A percentile compares a stretch with the other conserved stretches of the same genome.
Evolutionary conservation across 768 basidiomycete species (phyloP).

Genomic region (Hygrophoropsis aurantiaca): DNA sequence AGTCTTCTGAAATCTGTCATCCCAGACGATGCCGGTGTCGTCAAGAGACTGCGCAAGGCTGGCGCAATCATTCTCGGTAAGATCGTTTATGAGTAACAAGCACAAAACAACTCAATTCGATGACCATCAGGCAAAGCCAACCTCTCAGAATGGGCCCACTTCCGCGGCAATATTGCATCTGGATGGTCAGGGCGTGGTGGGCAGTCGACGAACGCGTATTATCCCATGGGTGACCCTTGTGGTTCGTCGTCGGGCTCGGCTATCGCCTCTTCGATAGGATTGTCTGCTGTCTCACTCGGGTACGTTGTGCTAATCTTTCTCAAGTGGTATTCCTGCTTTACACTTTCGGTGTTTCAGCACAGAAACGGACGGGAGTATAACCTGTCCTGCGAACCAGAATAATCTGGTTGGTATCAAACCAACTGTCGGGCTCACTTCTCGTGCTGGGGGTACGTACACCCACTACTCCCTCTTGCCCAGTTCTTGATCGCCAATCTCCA

Average conservation of each 20-base stretch:
- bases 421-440: conserved; percentile 57
- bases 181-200: conserved; percentile 62
- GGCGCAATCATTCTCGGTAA: conserved; percentile 35
- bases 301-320: neutral
- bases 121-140: conserved; percentile 61
- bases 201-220: conserved; percentile 51
- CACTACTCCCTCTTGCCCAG: neutral
- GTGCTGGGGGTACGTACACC: conserved; percentile 48
- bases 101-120: neutral
- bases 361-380: conserved; percentile 57
- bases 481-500: neutral
- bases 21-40: conserved; percentile 34
- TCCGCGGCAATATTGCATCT: conserved; percentile 42
- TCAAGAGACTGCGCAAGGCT: conserved; percentile 29
- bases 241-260: conserved; percentile 64
- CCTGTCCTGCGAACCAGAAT: conserved; percentile 50
- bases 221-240: conserved; percentile 50
- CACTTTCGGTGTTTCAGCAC: conserved; percentile 19
- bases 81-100: neutral
- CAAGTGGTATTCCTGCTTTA: neutral
- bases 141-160: conserved; percentile 54
- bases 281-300: conserved; percentile 47
- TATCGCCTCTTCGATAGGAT: conserved; percentile 50
- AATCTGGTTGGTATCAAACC: conserved; percentile 62
- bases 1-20: conserved; percentile 33